Evolutionary conservation across 2,329 filamentous ascomycete species (phyloP).

Genomic region (Aspergillus japonicus): DNA sequence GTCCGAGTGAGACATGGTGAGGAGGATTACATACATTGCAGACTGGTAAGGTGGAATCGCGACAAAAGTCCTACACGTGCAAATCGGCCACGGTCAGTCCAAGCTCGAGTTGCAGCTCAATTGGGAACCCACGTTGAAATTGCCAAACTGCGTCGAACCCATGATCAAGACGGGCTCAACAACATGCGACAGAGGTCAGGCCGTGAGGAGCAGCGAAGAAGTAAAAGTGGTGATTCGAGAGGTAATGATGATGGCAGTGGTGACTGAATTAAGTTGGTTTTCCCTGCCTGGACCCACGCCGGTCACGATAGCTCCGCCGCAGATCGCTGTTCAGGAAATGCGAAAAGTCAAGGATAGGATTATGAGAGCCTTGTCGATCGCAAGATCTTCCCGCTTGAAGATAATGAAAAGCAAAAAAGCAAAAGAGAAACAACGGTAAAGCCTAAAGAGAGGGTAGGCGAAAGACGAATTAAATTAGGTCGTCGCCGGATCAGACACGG

Average conservation of each 20-base stretch:
- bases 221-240: background rate
- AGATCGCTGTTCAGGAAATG: conserved; percentile 15
- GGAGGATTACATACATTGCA: conserved; percentile 68
- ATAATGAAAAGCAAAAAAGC: background rate
- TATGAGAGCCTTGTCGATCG: background rate
- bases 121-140: conserved; percentile 53
- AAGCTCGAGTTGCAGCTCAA: background rate
- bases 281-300: conserved; percentile 24
- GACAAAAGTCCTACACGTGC: conserved; percentile 69
- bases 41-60: conserved; percentile 76
- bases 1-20: background rate
- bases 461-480: background rate
- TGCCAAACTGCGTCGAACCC: conserved; percentile 58
- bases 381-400: background rate
- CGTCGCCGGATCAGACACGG: conserved; percentile 1
- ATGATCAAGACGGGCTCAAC: conserved; percentile 32
- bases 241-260: background rate
- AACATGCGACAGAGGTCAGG: conserved; percentile 15
- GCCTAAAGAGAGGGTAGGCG: background rate
- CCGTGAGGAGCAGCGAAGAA: conserved; percentile 7
- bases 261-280: conserved; percentile 18
- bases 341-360: conserved; percentile 8
- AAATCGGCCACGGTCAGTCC: conserved; percentile 24
- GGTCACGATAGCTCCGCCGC: conserved; percentile 26
- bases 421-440: background rate